Conservation (phyloP, 202 grass and related monocot genomes). For the Musa balbisiana region DNA sequence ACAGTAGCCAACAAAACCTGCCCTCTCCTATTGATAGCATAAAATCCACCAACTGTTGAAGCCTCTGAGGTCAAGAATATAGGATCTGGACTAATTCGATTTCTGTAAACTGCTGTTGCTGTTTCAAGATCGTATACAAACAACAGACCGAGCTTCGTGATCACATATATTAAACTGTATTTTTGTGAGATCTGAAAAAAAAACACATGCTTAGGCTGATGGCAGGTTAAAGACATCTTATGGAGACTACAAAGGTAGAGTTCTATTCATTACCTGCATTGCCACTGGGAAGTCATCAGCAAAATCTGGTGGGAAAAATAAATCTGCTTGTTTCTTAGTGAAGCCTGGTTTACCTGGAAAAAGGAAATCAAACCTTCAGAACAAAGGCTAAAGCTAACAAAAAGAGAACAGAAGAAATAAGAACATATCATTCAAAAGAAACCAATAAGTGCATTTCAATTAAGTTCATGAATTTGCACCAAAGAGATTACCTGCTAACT, state of each 20-base stretch:
- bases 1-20: conserved; percentile 95
- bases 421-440: neutral
- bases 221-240: too few relatives aligned
- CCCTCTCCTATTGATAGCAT: conserved; percentile 84
- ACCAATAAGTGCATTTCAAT: too few relatives aligned
- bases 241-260: too few relatives aligned
- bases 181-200: conserved; percentile 53
- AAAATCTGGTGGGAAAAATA: conserved; percentile 97
- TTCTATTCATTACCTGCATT: conserved; percentile 58
- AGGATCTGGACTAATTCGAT: conserved; percentile 83
- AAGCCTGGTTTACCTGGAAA: conserved; percentile 67
- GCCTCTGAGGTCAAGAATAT: conserved; percentile 93
- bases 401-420: too few relatives aligned
- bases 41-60: conserved; percentile 81
- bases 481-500: too few relatives aligned
- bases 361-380: neutral
- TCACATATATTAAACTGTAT: conserved; percentile 78
- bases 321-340: conserved; percentile 91
- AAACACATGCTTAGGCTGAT: conserved; percentile 2
- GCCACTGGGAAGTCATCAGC: conserved; percentile 89
- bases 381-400: neutral
- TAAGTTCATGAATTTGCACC: too few relatives aligned
- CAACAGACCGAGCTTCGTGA: conserved; percentile 92
- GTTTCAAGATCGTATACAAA: conserved; percentile 95
- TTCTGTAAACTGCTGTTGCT: conserved; percentile 68